These are phyloP conservation scores for Canavalia gladiata DNA, from an alignment of 306 rosid species.

Conservation along the genomic window DNA sequence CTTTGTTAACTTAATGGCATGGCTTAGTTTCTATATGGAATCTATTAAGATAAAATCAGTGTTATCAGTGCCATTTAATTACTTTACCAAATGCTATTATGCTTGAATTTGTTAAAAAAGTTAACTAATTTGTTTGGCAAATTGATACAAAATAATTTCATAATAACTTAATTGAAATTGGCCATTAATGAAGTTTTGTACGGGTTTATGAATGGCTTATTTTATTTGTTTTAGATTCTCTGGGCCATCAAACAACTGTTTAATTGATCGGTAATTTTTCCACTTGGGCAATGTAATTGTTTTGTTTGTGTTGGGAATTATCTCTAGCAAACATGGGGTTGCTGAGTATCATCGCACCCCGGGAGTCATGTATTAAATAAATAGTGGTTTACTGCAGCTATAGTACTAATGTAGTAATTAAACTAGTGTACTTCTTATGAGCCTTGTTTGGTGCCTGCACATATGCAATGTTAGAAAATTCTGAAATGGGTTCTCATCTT, in stretches of 20 bases:
- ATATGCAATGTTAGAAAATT: not conserved
- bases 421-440: no score
- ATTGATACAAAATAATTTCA: conserved; percentile 22
- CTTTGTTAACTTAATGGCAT: not conserved
- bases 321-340: not conserved
- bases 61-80: conserved; percentile 8
- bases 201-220: no score
- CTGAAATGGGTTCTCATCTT: conserved; percentile 1
- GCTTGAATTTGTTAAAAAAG: conserved; percentile 8
- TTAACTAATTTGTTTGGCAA: not conserved
- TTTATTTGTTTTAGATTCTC: not conserved
- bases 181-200: not conserved
- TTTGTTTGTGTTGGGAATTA: not conserved
- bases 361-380: conserved; percentile 4
- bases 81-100: conserved; percentile 20
- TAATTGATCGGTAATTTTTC: not conserved
- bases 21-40: conserved; percentile 17
- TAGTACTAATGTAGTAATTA: not conserved
- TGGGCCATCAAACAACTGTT: not conserved
- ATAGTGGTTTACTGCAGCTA: not conserved
- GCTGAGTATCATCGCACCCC: conserved; percentile 1
- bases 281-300: not conserved
- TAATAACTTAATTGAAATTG: not conserved
- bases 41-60: not conserved
- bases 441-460: not conserved